phyloP scores from a whole-genome alignment of 306 rosid species.

The Casuarina glauca region DNA sequence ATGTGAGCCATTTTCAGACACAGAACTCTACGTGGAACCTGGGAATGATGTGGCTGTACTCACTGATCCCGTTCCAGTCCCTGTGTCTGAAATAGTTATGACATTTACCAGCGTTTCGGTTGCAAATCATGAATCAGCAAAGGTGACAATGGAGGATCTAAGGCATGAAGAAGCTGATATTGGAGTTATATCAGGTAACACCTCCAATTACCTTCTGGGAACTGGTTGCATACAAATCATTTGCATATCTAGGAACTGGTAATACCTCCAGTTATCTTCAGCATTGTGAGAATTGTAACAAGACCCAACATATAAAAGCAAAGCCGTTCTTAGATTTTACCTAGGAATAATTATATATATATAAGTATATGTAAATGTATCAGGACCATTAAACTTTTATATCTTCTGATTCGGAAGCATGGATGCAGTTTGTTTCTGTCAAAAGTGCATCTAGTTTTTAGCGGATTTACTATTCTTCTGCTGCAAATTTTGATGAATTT shows the following conservation, averaged over 20 bases:
- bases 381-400: too few relatives aligned
- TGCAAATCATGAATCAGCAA: slow-evolving; percentile 24
- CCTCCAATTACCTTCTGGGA: slow-evolving; percentile 1
- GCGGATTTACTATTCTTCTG: background rate
- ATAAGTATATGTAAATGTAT: too few relatives aligned
- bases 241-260: background rate
- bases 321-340: background rate
- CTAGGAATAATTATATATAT: background rate
- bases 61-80: slow-evolving; percentile 33
- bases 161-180: slow-evolving; percentile 32
- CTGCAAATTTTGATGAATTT: background rate
- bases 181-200: slow-evolving; percentile 42
- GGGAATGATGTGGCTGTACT: slow-evolving; percentile 31
- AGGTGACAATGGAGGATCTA: slow-evolving; percentile 44
- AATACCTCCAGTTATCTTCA: too few relatives aligned
- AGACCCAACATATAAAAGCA: background rate
- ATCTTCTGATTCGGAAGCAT: background rate
- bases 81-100: slow-evolving; percentile 27
- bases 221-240: slow-evolving; percentile 6
- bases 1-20: slow-evolving; percentile 27
- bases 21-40: slow-evolving; percentile 25
- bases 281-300: background rate
- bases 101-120: slow-evolving; percentile 26
- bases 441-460: background rate
- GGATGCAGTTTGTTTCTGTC: background rate